These are phyloP conservation scores for Millerago galiae DNA, from an alignment of 805 yeast species.

Conservation along the genomic window DNA sequence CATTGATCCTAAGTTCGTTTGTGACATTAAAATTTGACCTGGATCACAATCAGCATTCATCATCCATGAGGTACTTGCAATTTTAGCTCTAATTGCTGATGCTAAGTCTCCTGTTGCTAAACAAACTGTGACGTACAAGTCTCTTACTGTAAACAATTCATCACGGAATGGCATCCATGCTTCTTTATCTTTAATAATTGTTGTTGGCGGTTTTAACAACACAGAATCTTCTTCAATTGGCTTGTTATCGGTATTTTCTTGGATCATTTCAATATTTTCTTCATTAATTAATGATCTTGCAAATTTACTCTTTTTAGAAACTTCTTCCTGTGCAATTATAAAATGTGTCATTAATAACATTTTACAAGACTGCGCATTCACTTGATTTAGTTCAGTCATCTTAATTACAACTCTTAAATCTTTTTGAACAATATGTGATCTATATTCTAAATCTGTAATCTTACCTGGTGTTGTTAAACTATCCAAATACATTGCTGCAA, in stretches of 20 bases:
- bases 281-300: constrained; percentile 26
- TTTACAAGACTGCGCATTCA: constrained; percentile 42
- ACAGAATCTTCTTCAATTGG: constrained; percentile 5
- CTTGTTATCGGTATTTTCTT: neutral
- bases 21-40: constrained; percentile 56
- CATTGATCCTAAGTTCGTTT: constrained; percentile 65
- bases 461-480: constrained; percentile 36
- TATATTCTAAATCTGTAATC: constrained; percentile 21
- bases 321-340: constrained; percentile 60
- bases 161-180: constrained; percentile 72
- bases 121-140: constrained; percentile 65
- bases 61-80: constrained; percentile 67
- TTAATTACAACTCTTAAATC: constrained; percentile 66
- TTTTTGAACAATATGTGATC: constrained; percentile 60
- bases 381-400: constrained; percentile 49
- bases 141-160: constrained; percentile 74
- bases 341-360: constrained; percentile 58
- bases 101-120: constrained; percentile 62
- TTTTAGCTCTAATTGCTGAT: constrained; percentile 53
- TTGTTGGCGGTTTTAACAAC: neutral
- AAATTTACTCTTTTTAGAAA: constrained; percentile 36
- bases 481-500: constrained; percentile 52
- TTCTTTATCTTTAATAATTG: constrained; percentile 30
- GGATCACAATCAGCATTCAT: constrained; percentile 62
- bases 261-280: constrained; percentile 14